These are phyloP conservation scores for Angomonas ambiguus DNA, from an alignment of 208 protist genomes.

Conservation along the genomic window DNA sequence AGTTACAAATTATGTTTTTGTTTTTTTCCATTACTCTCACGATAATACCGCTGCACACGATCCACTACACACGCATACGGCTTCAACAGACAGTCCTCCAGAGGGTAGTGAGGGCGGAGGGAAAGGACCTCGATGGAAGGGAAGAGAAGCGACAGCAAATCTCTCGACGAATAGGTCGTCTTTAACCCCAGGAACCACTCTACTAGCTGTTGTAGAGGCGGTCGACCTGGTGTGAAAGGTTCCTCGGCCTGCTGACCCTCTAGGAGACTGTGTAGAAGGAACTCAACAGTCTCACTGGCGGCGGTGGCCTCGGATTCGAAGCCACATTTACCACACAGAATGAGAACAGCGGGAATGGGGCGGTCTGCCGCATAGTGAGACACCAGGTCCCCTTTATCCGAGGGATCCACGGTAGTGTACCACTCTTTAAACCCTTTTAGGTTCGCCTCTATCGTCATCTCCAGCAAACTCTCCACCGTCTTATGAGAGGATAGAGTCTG, in stretches of 20 bases:
- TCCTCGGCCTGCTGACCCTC: too few species aligned
- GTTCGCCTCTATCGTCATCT: slow-evolving; percentile 70
- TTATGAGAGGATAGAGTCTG: slow-evolving; percentile 67
- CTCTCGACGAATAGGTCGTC: too few species aligned
- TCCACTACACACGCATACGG: slow-evolving; percentile 31
- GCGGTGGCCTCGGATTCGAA: slow-evolving; percentile 13
- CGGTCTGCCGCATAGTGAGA: slow-evolving; percentile 6
- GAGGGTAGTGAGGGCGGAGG: slow-evolving; percentile 32
- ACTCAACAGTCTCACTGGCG: neutral
- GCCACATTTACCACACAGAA: slow-evolving; percentile 36
- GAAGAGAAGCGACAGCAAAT: neutral
- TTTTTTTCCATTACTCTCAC: neutral
- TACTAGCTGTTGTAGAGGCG: neutral
- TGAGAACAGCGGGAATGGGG: slow-evolving; percentile 6
- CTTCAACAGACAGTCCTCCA: slow-evolving; percentile 25
- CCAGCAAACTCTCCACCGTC: slow-evolving; percentile 60
- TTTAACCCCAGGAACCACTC: neutral
- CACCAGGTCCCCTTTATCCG: neutral
- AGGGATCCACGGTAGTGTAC: neutral
- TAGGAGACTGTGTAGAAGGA: neutral
- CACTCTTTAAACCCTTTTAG: slow-evolving; percentile 17
- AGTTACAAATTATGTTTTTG: neutral
- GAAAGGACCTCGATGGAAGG: slow-evolving; percentile 24
- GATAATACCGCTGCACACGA: slow-evolving; percentile 1
- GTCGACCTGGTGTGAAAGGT: too few species aligned